Percentiles rank a stretch among this genome's conserved stretches.
These are phyloP conservation scores for Rubus parviflorus DNA, from an alignment of 306 rosid genomes.

Conservation along the genomic window DNA sequence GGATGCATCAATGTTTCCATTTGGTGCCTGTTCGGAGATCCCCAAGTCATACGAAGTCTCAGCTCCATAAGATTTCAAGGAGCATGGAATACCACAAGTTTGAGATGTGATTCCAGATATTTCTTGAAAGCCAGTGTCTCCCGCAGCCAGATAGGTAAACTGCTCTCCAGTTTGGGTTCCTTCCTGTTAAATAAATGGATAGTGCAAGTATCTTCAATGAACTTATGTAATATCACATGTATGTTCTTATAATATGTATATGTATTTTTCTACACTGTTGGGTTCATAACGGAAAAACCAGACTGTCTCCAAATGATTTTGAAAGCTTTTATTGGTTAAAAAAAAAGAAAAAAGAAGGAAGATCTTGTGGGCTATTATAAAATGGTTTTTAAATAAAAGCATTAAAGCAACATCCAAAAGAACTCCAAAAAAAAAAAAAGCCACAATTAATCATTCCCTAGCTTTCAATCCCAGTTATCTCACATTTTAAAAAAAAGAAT, in stretches of 20 bases:
- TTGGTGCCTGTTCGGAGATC: slow-evolving; percentile 38
- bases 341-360: background rate
- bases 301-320: background rate
- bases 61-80: slow-evolving; percentile 40
- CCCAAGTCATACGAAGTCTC: slow-evolving; percentile 38
- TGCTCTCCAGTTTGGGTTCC: slow-evolving; percentile 61
- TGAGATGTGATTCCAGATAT: slow-evolving; percentile 53
- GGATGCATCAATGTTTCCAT: slow-evolving; percentile 33
- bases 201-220: slow-evolving; percentile 26
- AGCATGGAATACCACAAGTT: slow-evolving; percentile 45
- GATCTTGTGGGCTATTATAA: background rate
- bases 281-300: background rate
- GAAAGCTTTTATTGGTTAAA: background rate
- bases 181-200: slow-evolving; percentile 49
- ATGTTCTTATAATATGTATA: background rate
- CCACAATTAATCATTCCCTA: slow-evolving; percentile 5
- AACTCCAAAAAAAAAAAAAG: background rate
- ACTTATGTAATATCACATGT: background rate
- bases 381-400: background rate
- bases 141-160: slow-evolving; percentile 46
- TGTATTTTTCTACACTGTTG: background rate
- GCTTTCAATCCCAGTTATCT: background rate
- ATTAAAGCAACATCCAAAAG: background rate
- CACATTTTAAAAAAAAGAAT: background rate
- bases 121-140: slow-evolving; percentile 53